Evolutionary conservation across 257 asterid genomes (phyloP).

Genomic region (Mitragyna speciosa): DNA sequence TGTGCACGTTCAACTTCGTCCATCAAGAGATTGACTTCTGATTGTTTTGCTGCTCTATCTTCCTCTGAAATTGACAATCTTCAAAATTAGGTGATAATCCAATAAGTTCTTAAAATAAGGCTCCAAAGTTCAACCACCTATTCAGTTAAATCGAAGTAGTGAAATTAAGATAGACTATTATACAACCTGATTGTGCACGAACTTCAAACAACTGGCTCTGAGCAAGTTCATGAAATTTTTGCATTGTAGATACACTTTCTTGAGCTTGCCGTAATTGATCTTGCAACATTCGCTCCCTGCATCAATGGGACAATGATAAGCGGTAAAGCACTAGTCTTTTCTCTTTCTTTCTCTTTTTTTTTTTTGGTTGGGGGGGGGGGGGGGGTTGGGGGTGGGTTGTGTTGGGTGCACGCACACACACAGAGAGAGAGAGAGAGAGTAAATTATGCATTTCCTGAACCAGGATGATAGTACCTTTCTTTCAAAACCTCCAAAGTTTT

Average conservation of each 20-base stretch:
- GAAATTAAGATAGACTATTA: constrained; percentile 12
- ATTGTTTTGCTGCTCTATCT: constrained; percentile 85
- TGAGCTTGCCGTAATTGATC: constrained; percentile 96
- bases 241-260: constrained; percentile 95
- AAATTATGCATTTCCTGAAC: not conserved
- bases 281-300: constrained; percentile 85
- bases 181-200: constrained; percentile 95
- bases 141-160: not conserved
- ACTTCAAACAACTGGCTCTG: constrained; percentile 97
- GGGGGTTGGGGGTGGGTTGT: no score
- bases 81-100: constrained; percentile 18
- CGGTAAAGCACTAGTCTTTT: not conserved
- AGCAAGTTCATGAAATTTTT: constrained; percentile 93
- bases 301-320: constrained; percentile 26
- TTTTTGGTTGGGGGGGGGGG: no score
- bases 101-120: not conserved
- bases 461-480: constrained; percentile 62
- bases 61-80: constrained; percentile 58
- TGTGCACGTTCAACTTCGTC: constrained; percentile 99
- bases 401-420: no score
- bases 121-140: not conserved
- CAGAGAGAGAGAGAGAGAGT: not conserved
- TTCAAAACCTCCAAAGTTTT: constrained; percentile 88
- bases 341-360: no score
- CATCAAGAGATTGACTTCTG: constrained; percentile 91